Base-by-base conservation (phyloP, 768 basidiomycete genomes). In the Cyclocybe cylindracea region DNA sequence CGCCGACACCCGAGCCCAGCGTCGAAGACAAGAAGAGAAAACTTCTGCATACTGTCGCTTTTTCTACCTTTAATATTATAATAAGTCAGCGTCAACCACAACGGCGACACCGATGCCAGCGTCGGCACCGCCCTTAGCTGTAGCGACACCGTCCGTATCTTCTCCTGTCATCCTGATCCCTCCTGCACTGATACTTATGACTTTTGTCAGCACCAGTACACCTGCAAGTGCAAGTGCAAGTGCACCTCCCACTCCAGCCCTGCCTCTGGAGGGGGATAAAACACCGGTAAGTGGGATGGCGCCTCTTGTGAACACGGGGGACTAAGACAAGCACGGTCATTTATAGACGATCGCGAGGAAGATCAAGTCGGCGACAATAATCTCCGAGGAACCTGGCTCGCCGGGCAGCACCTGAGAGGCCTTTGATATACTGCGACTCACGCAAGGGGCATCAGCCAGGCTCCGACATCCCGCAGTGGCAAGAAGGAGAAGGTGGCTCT, bases 1-100 rank as follows among this genome's bases (percentile, higher is more conserved):
- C 85, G 0, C 85, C 87, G 1, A 87, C 87, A 32, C 86, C 87
- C 3, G 87, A 89, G 57, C 85, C 16, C 84, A 34, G 86, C 87
- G 50, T 50, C 62, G 5, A 71, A 72, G 48, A 69, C 72, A 35
- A 70, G 73, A 51, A 71, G 79, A 36, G 55, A 63, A 16, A 60
- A 18, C 18, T 16, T 16, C 16, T 16, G 38, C 10, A 40, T 16
- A 46, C 36, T 8, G 41, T 47, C 7, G 44, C 67, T 36, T 70
- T 62, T 47, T 61, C 59, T 35, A 60, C 62, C 42, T 54, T 63
- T 2, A 54, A 16, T 16, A 16, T 16, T 16, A 16, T 16, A 16
- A 66, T 18, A 54, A 61, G 10, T 63, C 66, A 51, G 66, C 58
- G 55, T 60, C 60, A 61, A 61, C 63, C 46, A 67, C 44, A 14